Conservation (phyloP, 352 stramenopile genomes). For the Globisporangium apiculatum region DNA sequence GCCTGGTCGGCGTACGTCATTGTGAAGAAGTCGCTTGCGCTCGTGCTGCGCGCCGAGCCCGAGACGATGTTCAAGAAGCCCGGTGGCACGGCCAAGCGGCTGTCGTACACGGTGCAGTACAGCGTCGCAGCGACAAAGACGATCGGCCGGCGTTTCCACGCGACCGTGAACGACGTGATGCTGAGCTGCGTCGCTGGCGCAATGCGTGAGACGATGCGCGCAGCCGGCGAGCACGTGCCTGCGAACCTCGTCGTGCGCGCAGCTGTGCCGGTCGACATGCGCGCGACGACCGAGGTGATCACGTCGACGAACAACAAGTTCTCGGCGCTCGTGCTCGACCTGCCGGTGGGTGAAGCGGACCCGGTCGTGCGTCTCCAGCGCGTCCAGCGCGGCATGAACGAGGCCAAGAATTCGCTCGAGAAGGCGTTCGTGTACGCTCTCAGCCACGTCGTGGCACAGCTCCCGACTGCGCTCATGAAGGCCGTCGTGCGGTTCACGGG, state of each 20-base stretch:
- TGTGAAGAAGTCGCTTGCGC: constrained; percentile 32
- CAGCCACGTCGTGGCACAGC: constrained; percentile 45
- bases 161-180: constrained; percentile 80
- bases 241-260: constrained; percentile 49
- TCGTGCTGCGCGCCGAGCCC: constrained; percentile 49
- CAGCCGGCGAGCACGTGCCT: constrained; percentile 25
- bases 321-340: constrained; percentile 66
- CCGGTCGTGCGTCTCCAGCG: constrained; percentile 36
- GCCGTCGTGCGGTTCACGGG: constrained; percentile 48
- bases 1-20: constrained; percentile 60
- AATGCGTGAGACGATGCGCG: constrained; percentile 62
- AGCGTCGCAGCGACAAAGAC: constrained; percentile 65
- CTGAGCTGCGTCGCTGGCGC: constrained; percentile 68
- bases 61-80: constrained; percentile 58
- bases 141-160: constrained; percentile 54
- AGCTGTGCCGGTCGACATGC: constrained; percentile 77
- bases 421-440: constrained; percentile 69
- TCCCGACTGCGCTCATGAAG: constrained; percentile 46
- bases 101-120: constrained; percentile 72
- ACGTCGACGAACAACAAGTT: constrained; percentile 66
- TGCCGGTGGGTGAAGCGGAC: constrained; percentile 51
- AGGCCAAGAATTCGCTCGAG: constrained; percentile 75
- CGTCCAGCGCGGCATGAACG: constrained; percentile 51
- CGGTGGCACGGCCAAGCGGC: constrained; percentile 48
- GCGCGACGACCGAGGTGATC: constrained; percentile 55